Evolutionary conservation across 805 yeast species (phyloP), one percentile per base, ranked within the genome.

Genomic region (Debaryomyces tyrocola): DNA sequence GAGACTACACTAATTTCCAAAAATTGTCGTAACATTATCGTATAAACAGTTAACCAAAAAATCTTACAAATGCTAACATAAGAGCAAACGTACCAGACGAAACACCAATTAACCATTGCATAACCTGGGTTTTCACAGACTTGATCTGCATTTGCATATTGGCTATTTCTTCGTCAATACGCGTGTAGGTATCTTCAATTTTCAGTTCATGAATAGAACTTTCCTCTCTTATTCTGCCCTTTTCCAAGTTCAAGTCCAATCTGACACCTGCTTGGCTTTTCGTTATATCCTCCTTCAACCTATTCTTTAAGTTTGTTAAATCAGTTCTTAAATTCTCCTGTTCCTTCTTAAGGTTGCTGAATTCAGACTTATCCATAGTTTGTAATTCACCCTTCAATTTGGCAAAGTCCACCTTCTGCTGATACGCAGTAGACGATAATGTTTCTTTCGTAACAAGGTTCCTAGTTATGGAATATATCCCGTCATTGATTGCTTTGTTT

Each of bases 91-190:
- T 88, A 86, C 98, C 99, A 1, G 98, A 91, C 62, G 96, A 88
- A 15, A 94, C 97, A 75, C 98, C 98, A 57, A 94, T 90, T 52
- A 94, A 78, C 99, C 99, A 94, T 69, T 94, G 99, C 84, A 90
- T 82, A 41, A 94, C 97, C 64, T 94, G 97, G 1, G 96, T 89
- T 70, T 94, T 94, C 28, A 92, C 96, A 37, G 89, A 83, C 60
- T 94, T 96, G 54, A 94, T 90, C 67, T 92, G 97, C 76, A 91
- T 88, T 66, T 88, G 91, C 82, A 94, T 88, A 62, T 94, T 92
- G 34, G 92, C 85, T 21, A 94, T 85, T 59, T 94, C 99, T 66
- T 94, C 96, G 63, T 94, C 97, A 45, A 94, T 91, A 52, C 96
- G 77, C 4, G 97, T 89, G 61, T 90, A 95, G 3, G 96, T 90